Evolutionary conservation across 176 grass and related monocot genomes (phyloP), one percentile per base, ranked within the genome.

Genomic region (Coix lacrymajobi): DNA sequence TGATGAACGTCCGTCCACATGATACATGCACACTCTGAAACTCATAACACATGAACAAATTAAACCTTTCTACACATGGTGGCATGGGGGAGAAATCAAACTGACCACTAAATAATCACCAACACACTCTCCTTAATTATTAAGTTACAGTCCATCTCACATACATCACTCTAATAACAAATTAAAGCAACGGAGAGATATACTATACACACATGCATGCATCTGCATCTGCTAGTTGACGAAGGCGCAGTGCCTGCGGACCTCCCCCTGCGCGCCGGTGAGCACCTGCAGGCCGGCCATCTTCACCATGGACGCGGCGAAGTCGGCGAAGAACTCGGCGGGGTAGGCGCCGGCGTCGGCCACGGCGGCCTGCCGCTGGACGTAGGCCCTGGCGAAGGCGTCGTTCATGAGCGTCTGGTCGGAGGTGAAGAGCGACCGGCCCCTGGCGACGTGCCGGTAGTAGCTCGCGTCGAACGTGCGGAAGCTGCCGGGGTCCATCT

Each of bases 401-500:
- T 90, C 87, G 8, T 83, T 77, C 82, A 94, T 88, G 44, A 97
- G 90, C 14, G 87, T 90, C 70, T 85, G 80, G 80, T 97, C 94
- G 6, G 94, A 97, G 33, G 82, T 76, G 85, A 97, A 94, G 24
- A 94, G 83, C 3, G 82, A 77, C 58, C 94, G 84, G 32, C 89
- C 83, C 77, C 48, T 94, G 26, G 87, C 79, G 8, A 97, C 34
- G 44, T 61, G 64, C 77, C 77, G 69, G 92, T 90, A 97, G 89
- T 91, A 97, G 76, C 92, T 77, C 3, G 83, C 79, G 80, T 97
- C 92, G 75, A 97, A 97, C 5, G 92, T 94, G 62, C 75, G 3
- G 88, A 90, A 94, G 88, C 94, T 97, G 13, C 94, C 94, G 0
- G 94, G 92, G 84, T 94, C 94, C 48, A 97, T 94, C 85, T 97